These are phyloP conservation scores for Penicillium frequentans DNA, from an alignment of 2,329 filamentous ascomycete genomes.

Conservation along the genomic window DNA sequence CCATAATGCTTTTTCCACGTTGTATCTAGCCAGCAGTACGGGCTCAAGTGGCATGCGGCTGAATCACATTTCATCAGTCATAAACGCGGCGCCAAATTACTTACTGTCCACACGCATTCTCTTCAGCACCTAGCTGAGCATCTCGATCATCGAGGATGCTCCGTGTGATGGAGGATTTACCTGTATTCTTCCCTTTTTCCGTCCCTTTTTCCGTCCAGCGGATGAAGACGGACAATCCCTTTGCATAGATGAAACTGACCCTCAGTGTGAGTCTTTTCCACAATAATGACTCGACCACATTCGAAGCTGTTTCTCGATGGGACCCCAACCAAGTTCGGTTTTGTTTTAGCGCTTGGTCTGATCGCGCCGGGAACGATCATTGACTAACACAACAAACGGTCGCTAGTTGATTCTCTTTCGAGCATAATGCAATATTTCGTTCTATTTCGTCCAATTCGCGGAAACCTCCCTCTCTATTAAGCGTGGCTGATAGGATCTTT, in stretches of 20 bases:
- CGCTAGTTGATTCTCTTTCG: no score
- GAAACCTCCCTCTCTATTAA: no score
- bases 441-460: no score
- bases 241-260: not conserved
- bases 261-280: not conserved
- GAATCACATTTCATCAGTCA: constrained; percentile 6
- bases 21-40: constrained; percentile 13
- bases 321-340: constrained; percentile 13
- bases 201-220: not conserved
- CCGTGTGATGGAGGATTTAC: not conserved
- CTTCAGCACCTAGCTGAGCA: not conserved
- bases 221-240: not conserved
- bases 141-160: not conserved
- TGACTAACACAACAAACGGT: constrained; percentile 20
- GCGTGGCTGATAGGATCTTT: no score
- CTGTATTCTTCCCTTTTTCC: not conserved
- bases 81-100: constrained; percentile 6
- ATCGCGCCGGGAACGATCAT: constrained; percentile 5
- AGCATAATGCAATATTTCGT: no score
- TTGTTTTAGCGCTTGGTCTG: constrained; percentile 6
- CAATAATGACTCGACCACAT: not conserved
- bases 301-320: not conserved
- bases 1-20: constrained; percentile 15
- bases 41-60: constrained; percentile 5
- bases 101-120: constrained; percentile 3